Evolutionary conservation across 225 moss, liverwort and hornwort species (phyloP).

Genomic region (Anthoceros angustus): DNA sequence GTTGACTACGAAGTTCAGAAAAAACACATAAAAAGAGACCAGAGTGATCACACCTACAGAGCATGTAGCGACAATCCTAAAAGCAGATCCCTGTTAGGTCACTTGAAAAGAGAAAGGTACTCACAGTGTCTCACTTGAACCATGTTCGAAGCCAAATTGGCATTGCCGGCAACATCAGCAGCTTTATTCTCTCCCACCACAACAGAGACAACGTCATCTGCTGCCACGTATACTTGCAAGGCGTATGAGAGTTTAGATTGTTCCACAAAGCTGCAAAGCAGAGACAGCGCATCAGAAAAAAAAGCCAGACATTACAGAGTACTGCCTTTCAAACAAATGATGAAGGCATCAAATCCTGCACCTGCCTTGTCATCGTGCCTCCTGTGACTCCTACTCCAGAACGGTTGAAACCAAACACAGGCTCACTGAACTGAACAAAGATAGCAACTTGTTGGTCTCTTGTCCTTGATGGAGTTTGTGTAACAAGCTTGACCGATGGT

Average conservation of each 20-base stretch:
- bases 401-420: slow-evolving; percentile 57
- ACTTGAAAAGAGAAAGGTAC: slow-evolving; percentile 11
- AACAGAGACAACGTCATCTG: slow-evolving; percentile 27
- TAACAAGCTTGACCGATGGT: slow-evolving; percentile 51
- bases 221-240: slow-evolving; percentile 32
- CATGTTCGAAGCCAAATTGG: slow-evolving; percentile 46
- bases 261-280: slow-evolving; percentile 49
- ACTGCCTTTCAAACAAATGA: neutral
- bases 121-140: slow-evolving; percentile 62
- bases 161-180: slow-evolving; percentile 54
- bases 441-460: slow-evolving; percentile 40
- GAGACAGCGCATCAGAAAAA: neutral
- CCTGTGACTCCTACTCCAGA: slow-evolving; percentile 29
- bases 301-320: neutral
- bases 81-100: no score
- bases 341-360: neutral
- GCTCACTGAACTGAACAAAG: slow-evolving; percentile 61
- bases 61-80: neutral
- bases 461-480: slow-evolving; percentile 55
- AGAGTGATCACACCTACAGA: neutral
- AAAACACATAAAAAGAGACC: neutral
- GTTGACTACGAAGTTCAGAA: neutral
- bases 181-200: slow-evolving; percentile 41
- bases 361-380: slow-evolving; percentile 43
- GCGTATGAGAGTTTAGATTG: slow-evolving; percentile 72